phyloP scores from a whole-genome alignment of 495 filamentous ascomycete species.

The Bacidia rubella region DNA sequence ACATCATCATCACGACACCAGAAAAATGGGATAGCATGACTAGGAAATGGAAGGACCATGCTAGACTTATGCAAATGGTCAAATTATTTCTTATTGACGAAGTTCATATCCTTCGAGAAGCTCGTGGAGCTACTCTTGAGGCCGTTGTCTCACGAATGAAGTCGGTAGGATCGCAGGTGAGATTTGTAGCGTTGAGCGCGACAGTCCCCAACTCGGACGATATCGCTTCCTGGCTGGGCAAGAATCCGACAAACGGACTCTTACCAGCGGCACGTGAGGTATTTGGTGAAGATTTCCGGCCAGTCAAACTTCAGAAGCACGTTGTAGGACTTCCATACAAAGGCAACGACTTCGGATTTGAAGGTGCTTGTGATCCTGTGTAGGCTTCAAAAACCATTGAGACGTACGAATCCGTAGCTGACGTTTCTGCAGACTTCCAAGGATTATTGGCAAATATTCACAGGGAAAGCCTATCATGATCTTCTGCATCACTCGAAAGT shows the following conservation, averaged over 20 bases:
- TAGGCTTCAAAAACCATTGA: no score
- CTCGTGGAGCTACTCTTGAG: conserved; percentile 79
- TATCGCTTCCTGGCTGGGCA: conserved; percentile 86
- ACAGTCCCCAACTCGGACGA: conserved; percentile 89
- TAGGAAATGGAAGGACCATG: conserved; percentile 86
- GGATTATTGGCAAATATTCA: conserved; percentile 64
- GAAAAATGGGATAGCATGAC: conserved; percentile 99
- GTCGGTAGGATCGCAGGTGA: conserved; percentile 69
- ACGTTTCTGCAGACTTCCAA: conserved; percentile 39
- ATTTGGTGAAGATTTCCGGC: conserved; percentile 89
- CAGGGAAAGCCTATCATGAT: conserved; percentile 78
- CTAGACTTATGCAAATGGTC: conserved; percentile 67
- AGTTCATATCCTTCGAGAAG: conserved; percentile 87
- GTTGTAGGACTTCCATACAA: conserved; percentile 61
- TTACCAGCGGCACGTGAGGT: conserved; percentile 57
- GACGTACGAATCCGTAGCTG: background rate
- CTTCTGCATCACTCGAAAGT: conserved; percentile 79
- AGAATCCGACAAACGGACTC: conserved; percentile 48
- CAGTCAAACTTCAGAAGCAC: conserved; percentile 74
- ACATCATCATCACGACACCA: conserved; percentile 90
- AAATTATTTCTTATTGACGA: conserved; percentile 93
- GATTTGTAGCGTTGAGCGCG: conserved; percentile 85
- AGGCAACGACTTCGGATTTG: conserved; percentile 77
- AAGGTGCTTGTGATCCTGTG: conserved; percentile 64
- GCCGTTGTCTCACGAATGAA: conserved; percentile 98